Percentiles rank a stretch among this genome's conserved stretches.
Evolutionary conservation across 148 eudicot genomes (phyloP).

Genomic region (Fagopyrum esculentum): DNA sequence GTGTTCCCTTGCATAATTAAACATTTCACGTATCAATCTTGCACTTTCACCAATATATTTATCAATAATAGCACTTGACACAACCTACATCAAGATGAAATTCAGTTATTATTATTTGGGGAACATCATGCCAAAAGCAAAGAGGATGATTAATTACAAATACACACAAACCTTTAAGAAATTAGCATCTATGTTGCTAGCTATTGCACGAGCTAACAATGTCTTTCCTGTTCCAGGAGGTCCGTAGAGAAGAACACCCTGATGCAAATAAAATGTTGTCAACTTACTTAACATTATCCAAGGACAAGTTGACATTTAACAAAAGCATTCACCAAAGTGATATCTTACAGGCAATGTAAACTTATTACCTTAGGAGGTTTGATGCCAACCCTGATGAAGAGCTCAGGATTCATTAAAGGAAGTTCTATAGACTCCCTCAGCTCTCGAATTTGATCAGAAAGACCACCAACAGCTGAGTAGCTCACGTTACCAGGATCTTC

Average conservation of each 20-base stretch:
- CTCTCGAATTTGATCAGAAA: conserved; percentile 94
- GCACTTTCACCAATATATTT: conserved; percentile 99
- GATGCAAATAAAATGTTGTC: background rate
- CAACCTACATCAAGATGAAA: conserved; percentile 45
- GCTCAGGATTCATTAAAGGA: conserved; percentile 98
- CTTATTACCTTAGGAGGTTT: conserved; percentile 87
- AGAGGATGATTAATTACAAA: background rate
- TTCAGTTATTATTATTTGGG: background rate
- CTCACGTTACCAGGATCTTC: conserved; percentile 99
- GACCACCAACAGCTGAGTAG: conserved; percentile 98
- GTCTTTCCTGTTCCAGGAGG: conserved; percentile 99
- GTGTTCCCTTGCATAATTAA: conserved; percentile 92
- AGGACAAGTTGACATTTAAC: background rate
- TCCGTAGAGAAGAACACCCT: conserved; percentile 99
- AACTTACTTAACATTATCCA: background rate
- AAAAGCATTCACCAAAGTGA: background rate
- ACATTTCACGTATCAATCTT: conserved; percentile 96
- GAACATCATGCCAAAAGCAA: background rate
- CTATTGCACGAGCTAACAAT: conserved; percentile 91
- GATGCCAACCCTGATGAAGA: conserved; percentile 90
- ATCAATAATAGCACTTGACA: conserved; percentile 95
- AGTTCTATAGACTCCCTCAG: conserved; percentile 93
- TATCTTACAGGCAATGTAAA: background rate
- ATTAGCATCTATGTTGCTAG: conserved; percentile 95
- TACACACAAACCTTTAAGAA: conserved; percentile 62